phyloP scores from a whole-genome alignment of 2,329 filamentous ascomycete species.

The Fusarium albosuccineum region DNA sequence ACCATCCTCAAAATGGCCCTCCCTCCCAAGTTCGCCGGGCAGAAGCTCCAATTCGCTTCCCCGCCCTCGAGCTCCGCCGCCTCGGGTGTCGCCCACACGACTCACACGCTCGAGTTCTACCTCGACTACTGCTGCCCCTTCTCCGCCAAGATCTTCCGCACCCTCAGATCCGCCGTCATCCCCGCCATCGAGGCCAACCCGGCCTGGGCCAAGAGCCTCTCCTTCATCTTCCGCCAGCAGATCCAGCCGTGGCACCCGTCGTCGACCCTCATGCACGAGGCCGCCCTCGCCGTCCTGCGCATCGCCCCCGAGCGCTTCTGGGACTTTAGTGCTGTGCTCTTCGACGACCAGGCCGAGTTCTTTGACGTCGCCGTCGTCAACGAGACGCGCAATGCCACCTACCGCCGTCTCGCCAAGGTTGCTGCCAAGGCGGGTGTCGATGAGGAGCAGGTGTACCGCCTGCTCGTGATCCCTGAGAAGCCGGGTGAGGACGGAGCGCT shows the following conservation, averaged over 20 bases:
- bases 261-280: conserved; percentile 84
- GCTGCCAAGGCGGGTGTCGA: conserved; percentile 77
- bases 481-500: conserved; percentile 74
- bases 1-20: conserved; percentile 72
- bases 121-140: conserved; percentile 93
- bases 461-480: conserved; percentile 78
- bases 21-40: conserved; percentile 81
- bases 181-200: conserved; percentile 75
- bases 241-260: conserved; percentile 96
- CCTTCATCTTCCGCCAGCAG: conserved; percentile 89
- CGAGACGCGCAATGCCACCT: conserved; percentile 87
- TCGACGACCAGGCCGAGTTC: conserved; percentile 76
- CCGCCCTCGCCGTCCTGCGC: conserved; percentile 82
- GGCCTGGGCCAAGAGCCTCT: conserved; percentile 66
- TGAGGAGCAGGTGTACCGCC: conserved; percentile 74
- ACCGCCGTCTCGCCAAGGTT: conserved; percentile 81
- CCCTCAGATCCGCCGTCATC: conserved; percentile 75
- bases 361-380: conserved; percentile 89
- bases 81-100: conserved; percentile 55
- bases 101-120: conserved; percentile 75
- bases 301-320: conserved; percentile 81
- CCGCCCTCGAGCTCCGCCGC: conserved; percentile 51
- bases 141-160: conserved; percentile 79
- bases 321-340: conserved; percentile 78
- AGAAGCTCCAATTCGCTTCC: conserved; percentile 69